phyloP scores from a whole-genome alignment of 495 filamentous ascomycete species.

The Pyrenopolyporus hunteri region DNA sequence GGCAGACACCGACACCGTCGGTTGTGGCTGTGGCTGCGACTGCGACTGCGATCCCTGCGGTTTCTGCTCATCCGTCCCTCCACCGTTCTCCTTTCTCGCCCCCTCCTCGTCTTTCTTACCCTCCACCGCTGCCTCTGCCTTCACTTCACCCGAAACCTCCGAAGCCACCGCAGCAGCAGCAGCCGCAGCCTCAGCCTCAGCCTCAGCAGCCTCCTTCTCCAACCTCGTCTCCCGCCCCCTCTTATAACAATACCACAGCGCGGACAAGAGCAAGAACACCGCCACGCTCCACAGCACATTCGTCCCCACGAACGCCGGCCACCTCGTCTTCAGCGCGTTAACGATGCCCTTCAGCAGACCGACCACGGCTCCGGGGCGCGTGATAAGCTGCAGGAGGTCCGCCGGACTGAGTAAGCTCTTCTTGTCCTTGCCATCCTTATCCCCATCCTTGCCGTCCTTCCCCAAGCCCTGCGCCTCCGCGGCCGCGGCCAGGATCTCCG shows the following conservation, averaged over 20 bases:
- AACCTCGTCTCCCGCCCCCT: slow-evolving; percentile 83
- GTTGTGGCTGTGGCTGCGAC: too few relatives aligned
- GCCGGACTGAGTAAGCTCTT: slow-evolving; percentile 42
- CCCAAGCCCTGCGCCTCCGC: neutral
- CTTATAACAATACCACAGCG: slow-evolving; percentile 98
- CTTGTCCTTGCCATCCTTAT: neutral
- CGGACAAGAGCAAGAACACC: slow-evolving; percentile 82
- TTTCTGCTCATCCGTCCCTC: too few relatives aligned
- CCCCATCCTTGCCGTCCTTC: neutral
- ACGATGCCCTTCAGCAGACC: slow-evolving; percentile 81
- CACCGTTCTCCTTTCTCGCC: too few relatives aligned
- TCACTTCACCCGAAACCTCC: too few relatives aligned
- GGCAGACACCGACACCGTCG: too few relatives aligned
- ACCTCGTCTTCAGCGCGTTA: slow-evolving; percentile 66
- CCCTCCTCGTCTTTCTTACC: too few relatives aligned
- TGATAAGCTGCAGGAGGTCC: slow-evolving; percentile 76
- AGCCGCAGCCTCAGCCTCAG: neutral
- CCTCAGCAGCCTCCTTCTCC: slow-evolving; percentile 62
- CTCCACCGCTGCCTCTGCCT: too few relatives aligned
- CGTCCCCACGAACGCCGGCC: slow-evolving; percentile 75
- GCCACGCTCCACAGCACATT: slow-evolving; percentile 88
- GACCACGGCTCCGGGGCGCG: slow-evolving; percentile 81
- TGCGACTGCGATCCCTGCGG: too few relatives aligned
- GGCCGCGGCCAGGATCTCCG: slow-evolving; percentile 50
- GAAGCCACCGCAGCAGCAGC: too few relatives aligned